phyloP scores from a whole-genome alignment of 192 early-diverging fungal genomes.

The Backusella morwellensis region DNA sequence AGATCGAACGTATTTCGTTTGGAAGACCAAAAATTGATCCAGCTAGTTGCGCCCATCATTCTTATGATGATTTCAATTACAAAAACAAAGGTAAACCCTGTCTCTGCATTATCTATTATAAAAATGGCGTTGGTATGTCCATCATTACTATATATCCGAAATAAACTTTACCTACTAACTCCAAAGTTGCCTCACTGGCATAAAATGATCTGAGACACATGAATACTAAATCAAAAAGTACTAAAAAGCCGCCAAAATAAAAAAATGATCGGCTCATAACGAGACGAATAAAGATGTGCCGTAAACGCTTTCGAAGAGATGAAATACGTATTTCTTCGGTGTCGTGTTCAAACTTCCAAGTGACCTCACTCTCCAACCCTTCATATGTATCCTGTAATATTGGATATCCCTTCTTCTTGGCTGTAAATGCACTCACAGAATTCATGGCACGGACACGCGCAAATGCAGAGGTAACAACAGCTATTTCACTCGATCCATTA shows the following conservation, averaged over 20 bases:
- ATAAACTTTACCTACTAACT: constrained; percentile 28
- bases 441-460: constrained; percentile 47
- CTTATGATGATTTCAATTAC: constrained; percentile 46
- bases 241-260: constrained; percentile 31
- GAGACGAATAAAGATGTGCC: neutral
- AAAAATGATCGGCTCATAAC: constrained; percentile 22
- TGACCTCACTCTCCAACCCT: neutral
- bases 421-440: constrained; percentile 46
- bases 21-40: constrained; percentile 42
- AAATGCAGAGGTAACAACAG: constrained; percentile 57
- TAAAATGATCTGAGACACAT: constrained; percentile 42
- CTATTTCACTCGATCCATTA: constrained; percentile 13
- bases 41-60: constrained; percentile 31
- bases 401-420: constrained; percentile 25
- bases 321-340: neutral
- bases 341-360: constrained; percentile 20
- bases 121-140: neutral
- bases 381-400: constrained; percentile 5
- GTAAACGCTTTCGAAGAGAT: neutral
- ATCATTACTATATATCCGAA: neutral
- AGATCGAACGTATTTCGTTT: constrained; percentile 45
- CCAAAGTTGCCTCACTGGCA: constrained; percentile 17
- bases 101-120: constrained; percentile 39
- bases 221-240: constrained; percentile 43
- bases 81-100: constrained; percentile 47